Percentiles rank a stretch among this genome's conserved stretches.
These are phyloP conservation scores for Trichophyton benhamiae DNA, from an alignment of 2,329 filamentous ascomycete genomes.

Conservation along the genomic window DNA sequence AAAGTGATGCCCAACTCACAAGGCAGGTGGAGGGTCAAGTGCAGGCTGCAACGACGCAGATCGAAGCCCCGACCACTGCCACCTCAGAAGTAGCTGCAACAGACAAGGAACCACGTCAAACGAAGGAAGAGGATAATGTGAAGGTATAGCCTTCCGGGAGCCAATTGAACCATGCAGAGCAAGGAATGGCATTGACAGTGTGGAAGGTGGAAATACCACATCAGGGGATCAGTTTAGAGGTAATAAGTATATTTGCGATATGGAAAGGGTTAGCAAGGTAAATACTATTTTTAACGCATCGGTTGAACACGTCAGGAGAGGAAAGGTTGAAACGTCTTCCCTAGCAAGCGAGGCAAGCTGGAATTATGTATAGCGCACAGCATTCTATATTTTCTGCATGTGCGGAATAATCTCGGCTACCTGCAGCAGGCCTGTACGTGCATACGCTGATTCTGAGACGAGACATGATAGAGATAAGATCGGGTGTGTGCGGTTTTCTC, in stretches of 20 bases:
- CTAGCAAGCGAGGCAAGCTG: not conserved
- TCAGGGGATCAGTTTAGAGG: too few species aligned
- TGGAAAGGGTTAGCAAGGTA: not conserved
- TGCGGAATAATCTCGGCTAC: not conserved
- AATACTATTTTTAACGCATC: not conserved
- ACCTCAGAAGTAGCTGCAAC: not conserved
- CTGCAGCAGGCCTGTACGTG: constrained; percentile 1
- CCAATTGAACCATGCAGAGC: not conserved
- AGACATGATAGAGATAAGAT: not conserved
- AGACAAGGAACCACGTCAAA: not conserved
- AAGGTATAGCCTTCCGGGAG: not conserved
- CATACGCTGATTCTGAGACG: not conserved
- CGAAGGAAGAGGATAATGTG: not conserved
- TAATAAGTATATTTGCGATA: not conserved
- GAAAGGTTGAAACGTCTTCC: not conserved
- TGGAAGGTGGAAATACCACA: not conserved
- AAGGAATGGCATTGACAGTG: not conserved
- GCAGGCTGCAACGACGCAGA: constrained; percentile 2
- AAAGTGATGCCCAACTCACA: not conserved
- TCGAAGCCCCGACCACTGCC: not conserved
- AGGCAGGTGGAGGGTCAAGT: not conserved
- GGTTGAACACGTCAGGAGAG: not conserved
- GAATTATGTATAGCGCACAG: not conserved
- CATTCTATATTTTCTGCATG: not conserved
- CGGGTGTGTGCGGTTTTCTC: not conserved